These are phyloP conservation scores for Plasmodium chabaudi DNA, from an alignment of 169 alveolate species.

Conservation along the genomic window DNA sequence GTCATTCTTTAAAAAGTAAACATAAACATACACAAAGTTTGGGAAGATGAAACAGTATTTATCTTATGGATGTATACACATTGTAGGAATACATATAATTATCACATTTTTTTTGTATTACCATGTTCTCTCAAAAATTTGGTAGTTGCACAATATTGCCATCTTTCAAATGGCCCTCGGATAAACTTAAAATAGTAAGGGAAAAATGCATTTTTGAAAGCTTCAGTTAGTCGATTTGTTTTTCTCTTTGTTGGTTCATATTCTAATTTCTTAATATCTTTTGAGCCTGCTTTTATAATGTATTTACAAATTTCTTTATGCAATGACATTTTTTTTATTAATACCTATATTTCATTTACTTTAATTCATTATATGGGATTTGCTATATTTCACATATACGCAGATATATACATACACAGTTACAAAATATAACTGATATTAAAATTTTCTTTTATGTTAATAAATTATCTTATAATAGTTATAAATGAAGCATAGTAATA, in stretches of 20 bases:
- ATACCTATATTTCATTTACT: constrained; percentile 1
- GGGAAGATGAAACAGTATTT: neutral
- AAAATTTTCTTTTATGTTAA: no score
- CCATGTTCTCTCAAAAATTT: constrained; percentile 90
- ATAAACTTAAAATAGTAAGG: constrained; percentile 88
- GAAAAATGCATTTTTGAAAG: constrained; percentile 78
- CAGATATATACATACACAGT: neutral
- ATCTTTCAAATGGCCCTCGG: constrained; percentile 89
- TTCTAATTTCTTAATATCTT: constrained; percentile 32
- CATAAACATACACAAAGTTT: neutral
- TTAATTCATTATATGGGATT: constrained; percentile 21
- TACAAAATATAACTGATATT: no score
- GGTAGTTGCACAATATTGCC: constrained; percentile 89
- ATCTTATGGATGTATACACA: neutral
- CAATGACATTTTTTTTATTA: constrained; percentile 55
- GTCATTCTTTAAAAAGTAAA: neutral
- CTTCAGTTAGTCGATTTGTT: constrained; percentile 30
- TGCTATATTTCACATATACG: neutral
- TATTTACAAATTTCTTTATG: constrained; percentile 75
- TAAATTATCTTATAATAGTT: no score
- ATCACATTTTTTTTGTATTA: constrained; percentile 23
- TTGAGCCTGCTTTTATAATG: constrained; percentile 36
- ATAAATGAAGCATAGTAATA: no score
- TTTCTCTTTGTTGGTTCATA: constrained; percentile 53
- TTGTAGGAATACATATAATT: no score